These are phyloP conservation scores for Erigeron philadelphicus DNA, from an alignment of 140 eudicot species.

Conservation along the genomic window DNA sequence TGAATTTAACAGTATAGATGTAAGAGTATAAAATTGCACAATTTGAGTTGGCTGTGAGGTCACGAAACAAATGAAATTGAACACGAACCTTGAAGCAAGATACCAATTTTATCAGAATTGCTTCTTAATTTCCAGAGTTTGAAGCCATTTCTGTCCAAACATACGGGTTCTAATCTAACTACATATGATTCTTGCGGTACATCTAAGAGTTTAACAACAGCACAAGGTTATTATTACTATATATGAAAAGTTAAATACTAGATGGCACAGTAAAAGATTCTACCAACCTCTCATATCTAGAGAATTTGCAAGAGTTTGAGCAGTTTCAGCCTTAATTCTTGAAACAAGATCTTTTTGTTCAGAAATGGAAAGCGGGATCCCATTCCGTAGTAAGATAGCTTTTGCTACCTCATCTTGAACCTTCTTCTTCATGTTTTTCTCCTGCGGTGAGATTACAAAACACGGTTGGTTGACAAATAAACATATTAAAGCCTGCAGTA, in stretches of 20 bases:
- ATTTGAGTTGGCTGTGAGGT: not conserved
- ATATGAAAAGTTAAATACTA: not conserved
- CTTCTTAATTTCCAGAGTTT: slow-evolving; percentile 48
- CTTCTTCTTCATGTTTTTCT: slow-evolving; percentile 40
- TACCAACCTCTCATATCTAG: slow-evolving; percentile 34
- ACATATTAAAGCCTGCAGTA: not conserved
- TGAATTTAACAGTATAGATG: slow-evolving; percentile 4
- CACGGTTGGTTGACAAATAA: slow-evolving; percentile 13
- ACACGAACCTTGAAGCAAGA: slow-evolving; percentile 44
- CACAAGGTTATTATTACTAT: slow-evolving; percentile 9
- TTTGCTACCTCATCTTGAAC: slow-evolving; percentile 45
- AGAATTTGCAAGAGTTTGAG: slow-evolving; percentile 39
- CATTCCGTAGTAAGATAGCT: slow-evolving; percentile 31
- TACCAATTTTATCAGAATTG: slow-evolving; percentile 27
- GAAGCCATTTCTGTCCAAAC: slow-evolving; percentile 39
- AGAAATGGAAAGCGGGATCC: slow-evolving; percentile 41
- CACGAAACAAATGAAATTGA: slow-evolving; percentile 9
- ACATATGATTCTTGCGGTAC: slow-evolving; percentile 30
- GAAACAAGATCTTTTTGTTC: slow-evolving; percentile 38
- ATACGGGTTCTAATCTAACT: slow-evolving; percentile 43
- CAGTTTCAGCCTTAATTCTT: slow-evolving; percentile 42
- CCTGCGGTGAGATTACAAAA: slow-evolving; percentile 32
- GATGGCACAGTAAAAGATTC: slow-evolving; percentile 22
- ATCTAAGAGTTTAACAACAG: slow-evolving; percentile 20
- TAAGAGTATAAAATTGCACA: not conserved